These are phyloP conservation scores for Parietichytrium sp. DNA, from an alignment of 108 stramenopile genomes.

Conservation along the genomic window DNA sequence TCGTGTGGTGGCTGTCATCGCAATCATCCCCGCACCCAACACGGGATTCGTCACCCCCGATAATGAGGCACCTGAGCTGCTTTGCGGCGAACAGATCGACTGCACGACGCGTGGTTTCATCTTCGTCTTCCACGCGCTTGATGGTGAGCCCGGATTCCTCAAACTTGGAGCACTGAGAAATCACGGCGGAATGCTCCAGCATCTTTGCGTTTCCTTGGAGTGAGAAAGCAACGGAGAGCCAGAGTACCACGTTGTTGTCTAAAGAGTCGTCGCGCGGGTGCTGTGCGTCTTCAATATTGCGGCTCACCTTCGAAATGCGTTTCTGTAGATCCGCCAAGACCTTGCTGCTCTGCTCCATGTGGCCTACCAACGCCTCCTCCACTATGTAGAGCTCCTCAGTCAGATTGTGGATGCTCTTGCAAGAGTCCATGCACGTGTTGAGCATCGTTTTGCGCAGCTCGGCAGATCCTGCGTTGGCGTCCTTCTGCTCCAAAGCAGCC, in stretches of 20 bases:
- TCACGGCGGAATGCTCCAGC: slow-evolving; percentile 32
- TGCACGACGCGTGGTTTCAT: slow-evolving; percentile 38
- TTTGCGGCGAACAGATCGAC: slow-evolving; percentile 2
- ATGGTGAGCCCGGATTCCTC: slow-evolving; percentile 44
- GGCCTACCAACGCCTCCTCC: slow-evolving; percentile 34
- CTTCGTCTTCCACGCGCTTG: slow-evolving; percentile 30
- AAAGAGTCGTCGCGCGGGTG: slow-evolving; percentile 47
- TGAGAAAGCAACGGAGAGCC: slow-evolving; percentile 43
- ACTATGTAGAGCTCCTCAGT: slow-evolving; percentile 37
- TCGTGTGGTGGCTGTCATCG: slow-evolving; percentile 24
- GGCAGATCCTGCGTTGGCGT: background rate
- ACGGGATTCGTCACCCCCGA: slow-evolving; percentile 42
- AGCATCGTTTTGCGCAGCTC: background rate
- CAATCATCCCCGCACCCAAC: slow-evolving; percentile 3
- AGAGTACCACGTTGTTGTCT: slow-evolving; percentile 44
- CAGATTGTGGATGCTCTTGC: background rate
- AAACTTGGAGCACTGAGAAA: slow-evolving; percentile 23
- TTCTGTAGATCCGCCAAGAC: slow-evolving; percentile 17
- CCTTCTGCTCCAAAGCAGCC: background rate
- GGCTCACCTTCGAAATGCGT: slow-evolving; percentile 14
- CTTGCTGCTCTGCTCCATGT: background rate
- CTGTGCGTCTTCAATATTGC: slow-evolving; percentile 39
- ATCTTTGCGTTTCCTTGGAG: background rate
- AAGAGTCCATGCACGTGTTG: too few relatives aligned
- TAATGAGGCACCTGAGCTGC: slow-evolving; percentile 44